These are phyloP conservation scores for Gyrodon lividus DNA, from an alignment of 768 basidiomycete genomes.

Conservation along the genomic window DNA sequence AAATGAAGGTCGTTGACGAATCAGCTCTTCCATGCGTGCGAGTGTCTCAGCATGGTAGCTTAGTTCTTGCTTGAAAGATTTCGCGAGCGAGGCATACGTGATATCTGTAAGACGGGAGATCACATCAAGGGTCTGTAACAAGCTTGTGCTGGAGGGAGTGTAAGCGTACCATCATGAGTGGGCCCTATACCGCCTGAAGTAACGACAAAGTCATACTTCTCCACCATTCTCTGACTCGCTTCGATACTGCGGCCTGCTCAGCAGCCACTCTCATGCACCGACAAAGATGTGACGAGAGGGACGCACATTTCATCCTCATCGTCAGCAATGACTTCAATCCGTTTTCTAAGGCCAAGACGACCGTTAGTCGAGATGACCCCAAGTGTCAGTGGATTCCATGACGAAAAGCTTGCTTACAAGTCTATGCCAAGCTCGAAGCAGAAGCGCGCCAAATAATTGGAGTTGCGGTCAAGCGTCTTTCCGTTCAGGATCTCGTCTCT, in stretches of 20 bases:
- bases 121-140: neutral
- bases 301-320: constrained; percentile 80
- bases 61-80: constrained; percentile 74
- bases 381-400: neutral
- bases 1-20: constrained; percentile 54
- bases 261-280: neutral
- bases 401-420: constrained; percentile 50
- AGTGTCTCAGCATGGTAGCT: constrained; percentile 78
- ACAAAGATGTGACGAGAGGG: neutral
- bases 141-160: neutral
- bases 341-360: constrained; percentile 50
- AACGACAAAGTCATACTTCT: constrained; percentile 85
- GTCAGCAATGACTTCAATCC: constrained; percentile 90
- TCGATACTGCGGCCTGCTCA: constrained; percentile 55
- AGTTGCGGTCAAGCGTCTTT: constrained; percentile 82
- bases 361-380: constrained; percentile 6
- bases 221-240: constrained; percentile 78
- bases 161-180: constrained; percentile 74
- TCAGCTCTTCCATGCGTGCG: constrained; percentile 63
- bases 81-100: constrained; percentile 84
- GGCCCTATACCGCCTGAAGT: constrained; percentile 92
- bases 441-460: constrained; percentile 82
- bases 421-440: constrained; percentile 88
- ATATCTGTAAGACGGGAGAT: constrained; percentile 54
- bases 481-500: constrained; percentile 94